Evolutionary conservation across 352 stramenopile genomes (phyloP).

Genomic region (Phytophthora pinifolia): DNA sequence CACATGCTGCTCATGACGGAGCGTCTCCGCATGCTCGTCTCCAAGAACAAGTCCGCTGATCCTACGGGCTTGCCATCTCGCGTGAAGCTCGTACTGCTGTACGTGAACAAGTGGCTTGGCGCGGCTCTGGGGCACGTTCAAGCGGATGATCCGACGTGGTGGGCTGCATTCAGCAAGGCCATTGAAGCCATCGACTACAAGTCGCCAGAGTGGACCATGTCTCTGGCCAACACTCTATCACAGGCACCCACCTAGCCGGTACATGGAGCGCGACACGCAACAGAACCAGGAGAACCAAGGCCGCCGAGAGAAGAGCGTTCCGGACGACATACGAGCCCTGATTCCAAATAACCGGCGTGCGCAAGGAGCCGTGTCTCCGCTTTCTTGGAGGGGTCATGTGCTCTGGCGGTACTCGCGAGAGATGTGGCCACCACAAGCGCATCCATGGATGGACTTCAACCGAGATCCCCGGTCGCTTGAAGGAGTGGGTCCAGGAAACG

Average conservation of each 20-base stretch:
- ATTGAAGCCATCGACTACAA: constrained; percentile 16
- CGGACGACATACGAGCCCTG: constrained; percentile 1
- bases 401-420: constrained; percentile 2
- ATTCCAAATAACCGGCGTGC: neutral
- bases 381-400: constrained; percentile 1
- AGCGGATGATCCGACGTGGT: neutral
- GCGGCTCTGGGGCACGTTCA: constrained; percentile 3
- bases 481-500: constrained; percentile 1
- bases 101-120: constrained; percentile 2
- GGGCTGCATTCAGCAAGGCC: too few species aligned
- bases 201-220: constrained; percentile 9
- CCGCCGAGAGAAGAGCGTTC: constrained; percentile 2
- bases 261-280: constrained; percentile 3
- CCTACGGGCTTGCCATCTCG: neutral
- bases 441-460: constrained; percentile 1
- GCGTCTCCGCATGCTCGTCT: constrained; percentile 6
- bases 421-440: neutral
- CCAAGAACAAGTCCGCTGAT: constrained; percentile 21
- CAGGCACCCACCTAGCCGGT: too few species aligned
- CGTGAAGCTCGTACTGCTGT: constrained; percentile 1
- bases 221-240: constrained; percentile 7
- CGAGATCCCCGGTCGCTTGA: constrained; percentile 6
- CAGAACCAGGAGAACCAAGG: neutral
- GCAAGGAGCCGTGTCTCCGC: constrained; percentile 11
- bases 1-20: constrained; percentile 10